Evolutionary conservation across 2,329 filamentous ascomycete species (phyloP), one percentile per base, ranked within the genome.

Genomic region (Aspergillus sp.): DNA sequence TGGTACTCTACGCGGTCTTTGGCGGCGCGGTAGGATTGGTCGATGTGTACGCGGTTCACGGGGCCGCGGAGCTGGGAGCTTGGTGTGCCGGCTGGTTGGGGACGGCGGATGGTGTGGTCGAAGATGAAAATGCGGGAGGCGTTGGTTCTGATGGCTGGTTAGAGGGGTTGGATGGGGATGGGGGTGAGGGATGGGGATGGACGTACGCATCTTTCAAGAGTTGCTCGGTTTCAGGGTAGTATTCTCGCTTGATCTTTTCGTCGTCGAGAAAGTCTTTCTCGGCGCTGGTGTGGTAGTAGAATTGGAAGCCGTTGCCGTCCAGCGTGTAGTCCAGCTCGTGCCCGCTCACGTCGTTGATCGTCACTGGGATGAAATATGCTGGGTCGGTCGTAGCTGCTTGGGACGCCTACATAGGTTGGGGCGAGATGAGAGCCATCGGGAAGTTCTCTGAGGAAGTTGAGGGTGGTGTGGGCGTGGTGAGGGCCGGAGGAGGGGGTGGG

Each of bases 31-130:
- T 80, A 78, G 50, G 80, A 81, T 62, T 83, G 82, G 62, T 83
- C 81, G 68, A 82, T 82, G 64, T 83, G 81, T 2, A 83, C 81
- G n/a, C 81, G 75, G 60, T 80, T 78, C 1, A 83, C 81, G 2
- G 81, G 81, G 5, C 79, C 76, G 36, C 81, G 77, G 13, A 68
- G 56, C 54, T 75, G 72, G 8, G 65, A 62, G 1, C 71, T 74
- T 8, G 71, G 71, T 3, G 75, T 71, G 7, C 65, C 61, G 1
- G 72, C 73, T 10, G 71, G 69, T 2, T 67, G 70, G 57, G 76
- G 68, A 1, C 77, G 76, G 25, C 81, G 78, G 62, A 83, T 81
- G 4, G 80, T 82, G 62, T 83, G 81, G 67, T 82, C 81, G 68
- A 83, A 83, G 57, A 83, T 80, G 53, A 82, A 73, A 32, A 82